Evolutionary conservation across 2,329 filamentous ascomycete species (phyloP).

Genomic region (Hypoxylon sp.): DNA sequence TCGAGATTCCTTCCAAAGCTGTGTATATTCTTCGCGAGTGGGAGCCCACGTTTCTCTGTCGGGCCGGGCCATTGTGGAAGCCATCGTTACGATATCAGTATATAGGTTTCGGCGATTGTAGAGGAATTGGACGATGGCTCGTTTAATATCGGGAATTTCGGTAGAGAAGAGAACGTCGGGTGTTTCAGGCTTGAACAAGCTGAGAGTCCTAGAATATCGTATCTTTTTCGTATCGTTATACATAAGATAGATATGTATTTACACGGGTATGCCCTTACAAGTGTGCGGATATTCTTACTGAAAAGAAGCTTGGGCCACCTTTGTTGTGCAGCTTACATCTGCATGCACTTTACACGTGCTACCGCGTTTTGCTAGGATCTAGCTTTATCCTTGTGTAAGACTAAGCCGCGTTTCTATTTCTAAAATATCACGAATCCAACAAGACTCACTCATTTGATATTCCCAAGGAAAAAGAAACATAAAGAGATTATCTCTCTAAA

Average conservation of each 20-base stretch:
- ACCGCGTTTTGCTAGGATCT: conserved; percentile 30
- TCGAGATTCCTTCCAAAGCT: conserved; percentile 57
- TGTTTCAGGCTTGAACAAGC: background rate
- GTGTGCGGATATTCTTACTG: background rate
- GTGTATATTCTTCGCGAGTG: conserved; percentile 50
- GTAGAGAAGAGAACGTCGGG: background rate
- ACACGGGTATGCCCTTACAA: background rate
- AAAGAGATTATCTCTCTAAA: background rate
- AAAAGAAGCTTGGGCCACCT: conserved; percentile 21
- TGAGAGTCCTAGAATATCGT: background rate
- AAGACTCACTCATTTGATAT: background rate
- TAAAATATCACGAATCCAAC: conserved; percentile 1
- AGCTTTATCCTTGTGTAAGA: conserved; percentile 17
- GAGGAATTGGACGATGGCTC: background rate
- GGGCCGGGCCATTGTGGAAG: conserved; percentile 35
- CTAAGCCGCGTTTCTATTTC: background rate
- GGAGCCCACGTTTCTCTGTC: conserved; percentile 34
- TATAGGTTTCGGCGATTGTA: background rate
- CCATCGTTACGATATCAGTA: conserved; percentile 3
- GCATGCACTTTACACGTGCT: conserved; percentile 38
- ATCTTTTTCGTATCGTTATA: background rate
- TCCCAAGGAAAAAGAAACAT: background rate
- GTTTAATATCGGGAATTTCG: background rate
- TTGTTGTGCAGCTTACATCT: background rate
- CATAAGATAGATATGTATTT: background rate